These are phyloP conservation scores for Effrenium voratum DNA, from an alignment of 73 alveolate genomes.

Conservation along the genomic window DNA sequence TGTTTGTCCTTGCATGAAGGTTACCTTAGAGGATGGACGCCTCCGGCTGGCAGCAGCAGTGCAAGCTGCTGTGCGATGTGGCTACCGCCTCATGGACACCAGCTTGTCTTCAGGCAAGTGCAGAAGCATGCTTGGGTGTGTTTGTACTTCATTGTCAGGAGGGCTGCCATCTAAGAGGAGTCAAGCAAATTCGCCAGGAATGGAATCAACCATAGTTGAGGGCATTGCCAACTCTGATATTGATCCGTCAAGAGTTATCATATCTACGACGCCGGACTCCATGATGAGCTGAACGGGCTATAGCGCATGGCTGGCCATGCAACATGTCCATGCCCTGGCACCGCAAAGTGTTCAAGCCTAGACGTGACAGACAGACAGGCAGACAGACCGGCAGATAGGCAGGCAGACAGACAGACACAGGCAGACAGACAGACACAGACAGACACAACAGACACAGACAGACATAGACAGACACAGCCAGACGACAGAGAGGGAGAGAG, in stretches of 20 bases:
- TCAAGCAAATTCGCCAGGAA: background rate
- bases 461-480: too few species aligned
- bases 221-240: background rate
- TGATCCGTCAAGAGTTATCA: background rate
- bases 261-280: background rate
- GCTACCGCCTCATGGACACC: constrained; percentile 74
- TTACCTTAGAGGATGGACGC: constrained; percentile 66
- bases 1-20: background rate
- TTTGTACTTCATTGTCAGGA: background rate
- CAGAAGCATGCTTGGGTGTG: background rate
- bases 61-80: constrained; percentile 7
- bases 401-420: too few species aligned
- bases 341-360: too few species aligned
- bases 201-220: background rate
- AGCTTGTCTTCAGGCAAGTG: constrained; percentile 77
- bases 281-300: background rate
- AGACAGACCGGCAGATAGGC: too few species aligned
- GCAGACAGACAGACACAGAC: too few species aligned
- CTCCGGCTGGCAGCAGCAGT: constrained; percentile 49
- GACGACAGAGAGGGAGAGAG: too few species aligned
- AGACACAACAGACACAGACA: too few species aligned
- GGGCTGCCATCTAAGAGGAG: background rate
- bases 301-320: background rate
- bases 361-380: too few species aligned
- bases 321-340: too few species aligned